These are phyloP conservation scores for Conoideocrella luteorostrata DNA, from an alignment of 2,329 filamentous ascomycete genomes.

Conservation along the genomic window DNA sequence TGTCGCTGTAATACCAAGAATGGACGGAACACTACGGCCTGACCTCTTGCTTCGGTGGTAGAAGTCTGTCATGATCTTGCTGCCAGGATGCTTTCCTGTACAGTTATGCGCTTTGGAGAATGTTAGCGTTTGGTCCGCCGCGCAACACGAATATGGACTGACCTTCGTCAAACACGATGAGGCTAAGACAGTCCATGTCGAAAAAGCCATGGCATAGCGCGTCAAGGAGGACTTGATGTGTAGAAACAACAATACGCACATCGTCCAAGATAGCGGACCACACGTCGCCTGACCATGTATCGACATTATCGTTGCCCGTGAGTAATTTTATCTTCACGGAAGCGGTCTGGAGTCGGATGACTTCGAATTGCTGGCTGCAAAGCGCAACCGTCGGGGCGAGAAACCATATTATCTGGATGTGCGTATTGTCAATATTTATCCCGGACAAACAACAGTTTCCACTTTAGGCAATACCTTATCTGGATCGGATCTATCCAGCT, in stretches of 20 bases:
- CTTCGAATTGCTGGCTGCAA: constrained; percentile 58
- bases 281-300: constrained; percentile 62
- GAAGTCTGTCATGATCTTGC: constrained; percentile 65
- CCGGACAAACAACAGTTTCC: not conserved
- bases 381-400: constrained; percentile 63
- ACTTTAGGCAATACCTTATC: constrained; percentile 44
- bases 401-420: constrained; percentile 58
- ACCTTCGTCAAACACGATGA: constrained; percentile 84
- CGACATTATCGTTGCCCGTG: constrained; percentile 60
- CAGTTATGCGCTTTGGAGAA: constrained; percentile 63
- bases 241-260: constrained; percentile 69
- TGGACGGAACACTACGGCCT: constrained; percentile 47
- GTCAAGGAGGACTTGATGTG: constrained; percentile 67
- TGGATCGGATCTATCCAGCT: constrained; percentile 48
- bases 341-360: constrained; percentile 54
- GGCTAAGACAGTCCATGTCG: constrained; percentile 51
- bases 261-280: constrained; percentile 64
- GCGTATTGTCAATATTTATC: not conserved
- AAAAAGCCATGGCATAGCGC: constrained; percentile 72
- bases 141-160: constrained; percentile 10
- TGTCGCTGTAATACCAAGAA: constrained; percentile 77
- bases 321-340: constrained; percentile 55
- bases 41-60: constrained; percentile 48
- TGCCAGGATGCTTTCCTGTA: constrained; percentile 54
- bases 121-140: not conserved